Base-by-base conservation (phyloP, 371 early-diverging fungal genomes). In the Lichtheimia hyalospora region DNA sequence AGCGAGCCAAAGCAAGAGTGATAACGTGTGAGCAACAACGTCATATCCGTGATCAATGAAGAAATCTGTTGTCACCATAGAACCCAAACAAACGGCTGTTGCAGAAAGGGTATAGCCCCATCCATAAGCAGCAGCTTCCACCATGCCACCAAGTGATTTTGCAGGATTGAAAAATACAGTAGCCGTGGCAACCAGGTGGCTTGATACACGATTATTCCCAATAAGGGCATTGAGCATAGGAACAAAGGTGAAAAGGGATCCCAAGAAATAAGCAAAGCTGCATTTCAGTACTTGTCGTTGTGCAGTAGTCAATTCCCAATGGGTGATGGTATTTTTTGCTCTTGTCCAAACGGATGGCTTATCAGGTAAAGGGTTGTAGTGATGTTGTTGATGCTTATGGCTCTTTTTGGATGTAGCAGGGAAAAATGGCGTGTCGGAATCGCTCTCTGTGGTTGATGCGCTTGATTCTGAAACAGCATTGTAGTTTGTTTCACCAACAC, bases 81-180 rank as follows among this genome's bases (percentile, higher is more conserved):
- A 81, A 5, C 74, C 80, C 5, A 86, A 43, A 16, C 75, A 77
- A 40, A 86, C 62, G 5, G 73, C 10, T 1, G 78, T 61, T 3
- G 84, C 86, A 70, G 82, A 85, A 1, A 72, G 10, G 20, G 76
- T 72, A 44, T 85, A 85, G 3, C 78, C 75, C 63, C 85, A 74
- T 14, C 88, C 87, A 58, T 74, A 84, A 3, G 69, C 68, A 13
- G 84, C 84, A 8, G 87, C 86, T 56, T 89, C 89, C 0, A 87
- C 77, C 81, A 89, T 86, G 2, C 84, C 83, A 39, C 89, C 89
- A 3, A 85, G 51, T 3, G 87, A 66, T 64, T 84, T 85, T 3
- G 87, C 87, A 0, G 89, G 89, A 60, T 88, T 85, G 49, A 88
- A 86, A 62, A 89, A 89, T 2, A 89, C 84, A 0, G 83, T 83